Base-by-base conservation (phyloP, 352 stramenopile species). In the Thraustotheca clavata region DNA sequence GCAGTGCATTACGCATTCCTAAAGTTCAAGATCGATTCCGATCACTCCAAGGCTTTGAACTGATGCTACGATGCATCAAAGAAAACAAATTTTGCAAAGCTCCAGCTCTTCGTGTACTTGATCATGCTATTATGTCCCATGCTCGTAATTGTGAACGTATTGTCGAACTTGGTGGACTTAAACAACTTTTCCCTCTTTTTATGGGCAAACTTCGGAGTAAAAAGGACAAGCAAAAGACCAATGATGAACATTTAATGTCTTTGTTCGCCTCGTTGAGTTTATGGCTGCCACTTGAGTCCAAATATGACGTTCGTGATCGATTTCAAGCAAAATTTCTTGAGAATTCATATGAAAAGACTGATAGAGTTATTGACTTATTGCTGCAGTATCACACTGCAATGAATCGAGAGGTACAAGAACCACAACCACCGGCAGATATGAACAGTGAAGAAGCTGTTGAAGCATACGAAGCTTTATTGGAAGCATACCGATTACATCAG, bases 41-140 rank as follows among this genome's bases (percentile, higher is more conserved):
- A 0, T 72, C 67, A 1, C 49, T 89, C 9, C 87, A 98, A 78
- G 94, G 94, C 3, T 74, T 98, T 12, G 91, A 98, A 71, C 77
- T 98, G 22, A 81, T 98, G 69, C 72, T 98, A 31, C 78, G 91
- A 3, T 98, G 87, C 73, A 61, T 97, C 12, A 87, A 95, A 24
- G 89, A 98, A 72, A 79, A 87, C 29, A 83, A 94, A 31, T 88
- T 73, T 67, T 73, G 82, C 20, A 90, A 85, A 62, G 67, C 59
- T 52, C 79, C 72, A 9, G 79, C 72, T 18, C 67, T 84, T 65
- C 80, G 73, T 35, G 76, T 75, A 7, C 35, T 92, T 33, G 76
- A 89, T 49, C 77, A 86, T 47, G 77, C 83, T 4, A 62, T 81
- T 7, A 83, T 88, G 73, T 66, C 62, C 31, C 85, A 80, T 50